Percentiles rank a stretch among this genome's conserved stretches.
These are phyloP conservation scores for Clarireedia paspali DNA, from an alignment of 2,329 filamentous ascomycete genomes.

Conservation along the genomic window DNA sequence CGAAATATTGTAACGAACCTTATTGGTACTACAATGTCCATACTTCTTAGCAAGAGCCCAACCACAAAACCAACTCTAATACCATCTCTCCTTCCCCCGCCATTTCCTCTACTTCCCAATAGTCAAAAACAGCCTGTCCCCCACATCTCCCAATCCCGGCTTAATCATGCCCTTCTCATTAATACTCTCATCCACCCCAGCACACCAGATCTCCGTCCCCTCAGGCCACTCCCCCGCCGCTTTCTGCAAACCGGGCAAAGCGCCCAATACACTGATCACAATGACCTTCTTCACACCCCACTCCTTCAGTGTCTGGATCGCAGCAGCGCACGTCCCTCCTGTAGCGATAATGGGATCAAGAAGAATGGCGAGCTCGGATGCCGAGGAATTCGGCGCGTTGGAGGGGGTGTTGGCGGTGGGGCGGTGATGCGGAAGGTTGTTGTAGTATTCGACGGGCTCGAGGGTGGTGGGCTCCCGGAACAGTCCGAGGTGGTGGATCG, in stretches of 20 bases:
- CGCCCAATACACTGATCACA: slow-evolving; percentile 68
- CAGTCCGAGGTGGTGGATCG: slow-evolving; percentile 88
- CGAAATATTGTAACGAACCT: background rate
- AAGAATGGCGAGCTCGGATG: slow-evolving; percentile 64
- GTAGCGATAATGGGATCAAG: slow-evolving; percentile 93
- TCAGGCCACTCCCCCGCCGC: slow-evolving; percentile 75
- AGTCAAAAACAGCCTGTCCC: slow-evolving; percentile 82
- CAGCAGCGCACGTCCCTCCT: slow-evolving; percentile 80
- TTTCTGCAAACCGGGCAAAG: slow-evolving; percentile 58
- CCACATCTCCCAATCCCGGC: slow-evolving; percentile 84
- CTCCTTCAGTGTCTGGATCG: slow-evolving; percentile 80
- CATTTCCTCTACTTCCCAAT: slow-evolving; percentile 60
- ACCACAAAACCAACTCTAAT: background rate
- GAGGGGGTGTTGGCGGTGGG: slow-evolving; percentile 34
- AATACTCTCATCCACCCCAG: slow-evolving; percentile 66
- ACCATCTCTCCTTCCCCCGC: background rate
- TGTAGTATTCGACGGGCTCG: slow-evolving; percentile 93
- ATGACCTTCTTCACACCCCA: slow-evolving; percentile 85
- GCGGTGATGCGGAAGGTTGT: slow-evolving; percentile 78
- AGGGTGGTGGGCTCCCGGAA: slow-evolving; percentile 86
- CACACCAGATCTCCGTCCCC: slow-evolving; percentile 73
- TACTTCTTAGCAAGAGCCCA: background rate
- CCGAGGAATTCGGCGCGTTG: slow-evolving; percentile 31
- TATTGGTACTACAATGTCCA: background rate
- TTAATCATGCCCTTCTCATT: slow-evolving; percentile 82